Evolutionary conservation across 1,284 basidiomycete species (phyloP).

Genomic region (Flammula alnicola): DNA sequence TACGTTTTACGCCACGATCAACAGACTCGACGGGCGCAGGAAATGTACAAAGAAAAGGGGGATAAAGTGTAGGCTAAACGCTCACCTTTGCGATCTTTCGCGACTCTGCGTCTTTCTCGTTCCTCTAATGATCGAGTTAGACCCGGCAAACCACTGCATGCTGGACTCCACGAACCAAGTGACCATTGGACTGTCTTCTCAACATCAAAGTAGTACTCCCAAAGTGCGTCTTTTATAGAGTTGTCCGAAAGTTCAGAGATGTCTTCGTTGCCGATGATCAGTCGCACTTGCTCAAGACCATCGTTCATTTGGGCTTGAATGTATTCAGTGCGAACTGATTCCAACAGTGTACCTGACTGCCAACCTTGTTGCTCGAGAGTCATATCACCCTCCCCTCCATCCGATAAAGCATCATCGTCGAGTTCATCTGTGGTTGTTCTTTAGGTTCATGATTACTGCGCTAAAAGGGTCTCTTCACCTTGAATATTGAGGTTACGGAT

Average conservation of each 20-base stretch:
- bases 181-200: constrained; percentile 79
- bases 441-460: no score
- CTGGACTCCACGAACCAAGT: constrained; percentile 52
- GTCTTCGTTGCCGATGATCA: constrained; percentile 69
- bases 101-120: constrained; percentile 55
- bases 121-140: constrained; percentile 51
- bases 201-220: constrained; percentile 90
- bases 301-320: constrained; percentile 72
- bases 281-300: constrained; percentile 69
- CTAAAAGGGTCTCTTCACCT: no score
- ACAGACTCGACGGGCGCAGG: constrained; percentile 22
- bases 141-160: neutral
- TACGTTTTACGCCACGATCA: constrained; percentile 23
- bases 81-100: constrained; percentile 86
- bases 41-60: constrained; percentile 5
- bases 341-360: constrained; percentile 14
- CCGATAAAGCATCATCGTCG: constrained; percentile 72
- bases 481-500: constrained; percentile 89
- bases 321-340: constrained; percentile 21
- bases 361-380: constrained; percentile 73
- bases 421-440: constrained; percentile 71
- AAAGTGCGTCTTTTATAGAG: constrained; percentile 82
- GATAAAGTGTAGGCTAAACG: constrained; percentile 26
- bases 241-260: constrained; percentile 73
- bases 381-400: constrained; percentile 73